Evolutionary conservation across 768 basidiomycete species (phyloP), one percentile per base, ranked within the genome.

Genomic region (Tulasnella sp.): DNA sequence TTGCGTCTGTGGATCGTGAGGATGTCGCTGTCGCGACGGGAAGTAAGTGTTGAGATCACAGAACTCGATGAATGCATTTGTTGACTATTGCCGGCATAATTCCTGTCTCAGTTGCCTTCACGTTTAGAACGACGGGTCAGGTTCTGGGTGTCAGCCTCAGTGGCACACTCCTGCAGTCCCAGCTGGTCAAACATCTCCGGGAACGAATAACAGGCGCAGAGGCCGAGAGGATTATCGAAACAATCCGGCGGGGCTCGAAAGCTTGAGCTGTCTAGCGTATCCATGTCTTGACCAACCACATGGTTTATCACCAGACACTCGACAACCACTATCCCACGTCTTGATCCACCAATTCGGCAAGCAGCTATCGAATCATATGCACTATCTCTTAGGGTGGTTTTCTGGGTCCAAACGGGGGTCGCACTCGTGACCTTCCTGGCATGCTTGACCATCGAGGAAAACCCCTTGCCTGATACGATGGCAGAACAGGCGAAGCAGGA

Each of bases 121-220:
- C 96, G 49, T 95, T 93, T 76, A 77, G 93, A 63, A 93, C 91
- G 8, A 87, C 89, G 17, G 94, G 94, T 2, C 95, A 97, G 75
- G 95, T 95, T 21, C 78, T 96, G 56, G 95, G 95, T 38, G 95
- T 99, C 56, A 88, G 89, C 67, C 74, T 94, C 49, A 84, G 83
- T 65, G 88, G 91, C 21, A 85, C 90, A 0, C 70, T 97, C 27
- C 73, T 93, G 30, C 95, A 98, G 71, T 79, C 80, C 5, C 77
- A 94, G 38, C 76, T 99, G 42, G 73, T 84, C 30, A 70, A 74
- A 50, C 81, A 87, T 67, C 74, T 99, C 56, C 80, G 80, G 59
- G 72, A 77, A 62, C 79, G 84, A 52, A 93, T 99, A 64, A 78
- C 76, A 7, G 94, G 90, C 0, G 82, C 86, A 47, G 79, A 77